A percentile compares a stretch with the other conserved stretches of the same genome.
Conservation (phyloP, 148 eudicot genomes). For the Nepenthes mirabilis region DNA sequence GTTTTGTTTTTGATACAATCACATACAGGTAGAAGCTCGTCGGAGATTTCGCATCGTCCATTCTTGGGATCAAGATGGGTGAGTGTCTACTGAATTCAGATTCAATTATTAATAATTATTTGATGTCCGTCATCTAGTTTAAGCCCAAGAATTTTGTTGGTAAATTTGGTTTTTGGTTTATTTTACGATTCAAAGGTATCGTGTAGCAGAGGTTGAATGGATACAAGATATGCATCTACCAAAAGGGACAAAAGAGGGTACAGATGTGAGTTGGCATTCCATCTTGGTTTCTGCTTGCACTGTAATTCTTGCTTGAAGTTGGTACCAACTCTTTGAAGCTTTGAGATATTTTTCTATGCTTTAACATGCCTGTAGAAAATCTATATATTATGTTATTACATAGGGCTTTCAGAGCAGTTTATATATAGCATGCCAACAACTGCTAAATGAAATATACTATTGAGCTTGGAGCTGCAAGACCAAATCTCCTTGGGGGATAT, state of each 20-base stretch:
- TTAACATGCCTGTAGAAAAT: too few relatives aligned
- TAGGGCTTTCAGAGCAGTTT: too few relatives aligned
- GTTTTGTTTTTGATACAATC: too few relatives aligned
- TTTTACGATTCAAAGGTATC: slow-evolving; percentile 18
- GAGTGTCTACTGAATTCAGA: slow-evolving; percentile 13
- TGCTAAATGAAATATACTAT: too few relatives aligned
- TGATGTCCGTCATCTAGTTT: neutral
- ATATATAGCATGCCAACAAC: too few relatives aligned
- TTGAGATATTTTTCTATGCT: too few relatives aligned
- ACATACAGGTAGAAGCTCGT: slow-evolving; percentile 78
- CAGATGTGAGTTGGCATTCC: slow-evolving; percentile 45
- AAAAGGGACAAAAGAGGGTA: slow-evolving; percentile 54
- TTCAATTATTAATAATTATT: slow-evolving; percentile 4
- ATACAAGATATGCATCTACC: slow-evolving; percentile 45
- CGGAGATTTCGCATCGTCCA: slow-evolving; percentile 73
- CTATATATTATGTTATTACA: too few relatives aligned
- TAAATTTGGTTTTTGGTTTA: neutral
- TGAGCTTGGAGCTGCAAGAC: too few relatives aligned
- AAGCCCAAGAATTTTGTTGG: neutral
- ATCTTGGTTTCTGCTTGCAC: slow-evolving; percentile 1
- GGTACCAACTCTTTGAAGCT: too few relatives aligned
- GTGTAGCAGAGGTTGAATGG: slow-evolving; percentile 82
- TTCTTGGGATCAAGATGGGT: slow-evolving; percentile 99
- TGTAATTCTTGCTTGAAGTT: neutral
- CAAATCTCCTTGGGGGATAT: too few relatives aligned